Percentiles rank a stretch among this genome's conserved stretches.
Conservation (phyloP, 768 basidiomycete genomes). For the Krasilnikovozyma curviuscula region DNA sequence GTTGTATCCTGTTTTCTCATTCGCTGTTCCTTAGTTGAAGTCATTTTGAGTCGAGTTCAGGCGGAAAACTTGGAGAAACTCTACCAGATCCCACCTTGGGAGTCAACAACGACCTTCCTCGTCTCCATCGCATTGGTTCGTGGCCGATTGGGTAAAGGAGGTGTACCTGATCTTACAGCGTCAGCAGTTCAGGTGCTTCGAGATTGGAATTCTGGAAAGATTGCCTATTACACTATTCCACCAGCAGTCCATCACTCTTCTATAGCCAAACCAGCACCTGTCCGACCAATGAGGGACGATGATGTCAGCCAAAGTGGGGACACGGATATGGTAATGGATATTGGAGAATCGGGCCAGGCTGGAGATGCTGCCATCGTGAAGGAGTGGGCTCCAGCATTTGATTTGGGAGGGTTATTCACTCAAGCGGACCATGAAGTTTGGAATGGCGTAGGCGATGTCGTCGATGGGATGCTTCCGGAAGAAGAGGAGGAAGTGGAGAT, state of each 20-base stretch:
- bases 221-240: slow-evolving; percentile 67
- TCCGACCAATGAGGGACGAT: slow-evolving; percentile 10
- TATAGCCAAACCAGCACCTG: slow-evolving; percentile 14
- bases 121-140: slow-evolving; percentile 70
- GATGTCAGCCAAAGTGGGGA: slow-evolving; percentile 24
- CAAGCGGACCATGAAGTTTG: slow-evolving; percentile 29
- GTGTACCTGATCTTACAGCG: slow-evolving; percentile 67
- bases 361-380: slow-evolving; percentile 57
- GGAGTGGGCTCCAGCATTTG: slow-evolving; percentile 56
- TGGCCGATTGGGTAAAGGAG: slow-evolving; percentile 76
- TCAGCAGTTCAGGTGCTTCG: slow-evolving; percentile 62
- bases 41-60: slow-evolving; percentile 59
- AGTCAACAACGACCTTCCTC: slow-evolving; percentile 48
- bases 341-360: slow-evolving; percentile 38
- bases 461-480: too few species aligned
- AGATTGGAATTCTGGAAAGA: slow-evolving; percentile 95
- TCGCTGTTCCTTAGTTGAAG: slow-evolving; percentile 44
- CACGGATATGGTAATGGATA: slow-evolving; percentile 14
- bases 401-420: slow-evolving; percentile 59
- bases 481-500: slow-evolving; percentile 36
- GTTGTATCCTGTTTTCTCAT: not conserved
- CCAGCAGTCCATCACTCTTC: slow-evolving; percentile 60
- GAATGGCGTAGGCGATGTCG: not conserved
- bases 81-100: slow-evolving; percentile 62
- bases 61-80: slow-evolving; percentile 54